Conservation (phyloP, 1,284 basidiomycete species). For the Leccinum solheimii region DNA sequence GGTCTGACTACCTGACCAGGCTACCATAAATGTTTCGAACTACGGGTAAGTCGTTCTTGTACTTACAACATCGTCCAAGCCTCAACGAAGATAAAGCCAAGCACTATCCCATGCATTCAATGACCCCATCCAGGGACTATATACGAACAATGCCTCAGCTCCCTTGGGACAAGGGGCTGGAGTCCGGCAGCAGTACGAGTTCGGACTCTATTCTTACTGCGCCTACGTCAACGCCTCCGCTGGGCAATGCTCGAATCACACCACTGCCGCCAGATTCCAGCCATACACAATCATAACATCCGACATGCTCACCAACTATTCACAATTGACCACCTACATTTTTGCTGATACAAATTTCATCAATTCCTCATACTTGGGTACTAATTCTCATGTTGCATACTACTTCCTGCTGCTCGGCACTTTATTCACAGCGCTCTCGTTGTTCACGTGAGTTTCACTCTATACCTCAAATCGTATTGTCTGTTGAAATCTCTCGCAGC, state of each 20-base stretch:
- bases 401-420: constrained; percentile 75
- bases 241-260: constrained; percentile 66
- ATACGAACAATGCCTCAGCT: constrained; percentile 62
- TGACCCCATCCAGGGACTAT: constrained; percentile 64
- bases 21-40: constrained; percentile 63
- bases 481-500: constrained; percentile 38
- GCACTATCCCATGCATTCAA: constrained; percentile 51
- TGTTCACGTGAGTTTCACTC: constrained; percentile 50
- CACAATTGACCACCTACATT: constrained; percentile 54
- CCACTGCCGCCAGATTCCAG: constrained; percentile 56
- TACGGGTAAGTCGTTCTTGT: constrained; percentile 54
- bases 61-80: constrained; percentile 9
- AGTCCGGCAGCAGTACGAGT: constrained; percentile 69
- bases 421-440: constrained; percentile 61
- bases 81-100: constrained; percentile 39
- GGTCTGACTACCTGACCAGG: constrained; percentile 43
- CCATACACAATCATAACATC: constrained; percentile 61
- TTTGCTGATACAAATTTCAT: constrained; percentile 56
- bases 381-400: constrained; percentile 67
- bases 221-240: constrained; percentile 60
- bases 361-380: constrained; percentile 61
- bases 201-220: constrained; percentile 77
- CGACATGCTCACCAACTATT: constrained; percentile 68
- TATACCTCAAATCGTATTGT: constrained; percentile 2
- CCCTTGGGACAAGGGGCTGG: constrained; percentile 59